These are phyloP conservation scores for Phylloboletellus chloephorus DNA, from an alignment of 1,284 basidiomycete species.

Conservation along the genomic window DNA sequence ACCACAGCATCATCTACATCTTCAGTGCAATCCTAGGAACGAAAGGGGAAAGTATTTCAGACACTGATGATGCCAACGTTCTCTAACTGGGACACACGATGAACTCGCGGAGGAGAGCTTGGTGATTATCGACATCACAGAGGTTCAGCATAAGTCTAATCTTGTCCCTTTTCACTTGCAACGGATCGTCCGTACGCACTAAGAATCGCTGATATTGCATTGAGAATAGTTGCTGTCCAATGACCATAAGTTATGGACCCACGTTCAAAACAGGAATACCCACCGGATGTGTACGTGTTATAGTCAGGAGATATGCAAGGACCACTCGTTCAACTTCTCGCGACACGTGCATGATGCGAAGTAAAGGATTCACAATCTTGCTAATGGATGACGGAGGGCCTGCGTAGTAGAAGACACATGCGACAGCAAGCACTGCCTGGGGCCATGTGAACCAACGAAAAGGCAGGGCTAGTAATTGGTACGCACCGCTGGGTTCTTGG, in stretches of 20 bases:
- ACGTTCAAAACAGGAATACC: constrained; percentile 26
- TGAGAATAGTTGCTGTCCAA: constrained; percentile 51
- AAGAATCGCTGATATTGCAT: constrained; percentile 62
- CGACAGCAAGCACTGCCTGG: constrained; percentile 72
- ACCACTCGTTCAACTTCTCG: constrained; percentile 70
- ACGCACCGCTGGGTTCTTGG: constrained; percentile 78
- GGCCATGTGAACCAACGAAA: not conserved
- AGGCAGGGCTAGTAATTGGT: not conserved
- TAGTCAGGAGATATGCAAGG: constrained; percentile 62
- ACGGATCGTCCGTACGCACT: constrained; percentile 61
- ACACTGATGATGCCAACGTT: not conserved
- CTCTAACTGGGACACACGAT: constrained; percentile 49
- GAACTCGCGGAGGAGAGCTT: constrained; percentile 72
- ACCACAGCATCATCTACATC: constrained; percentile 69
- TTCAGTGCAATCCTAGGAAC: constrained; percentile 65
- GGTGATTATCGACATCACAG: constrained; percentile 61
- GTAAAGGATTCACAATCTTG: constrained; percentile 60
- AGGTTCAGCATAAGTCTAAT: constrained; percentile 66
- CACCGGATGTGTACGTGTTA: constrained; percentile 61
- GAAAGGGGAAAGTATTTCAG: constrained; percentile 1
- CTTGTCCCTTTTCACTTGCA: constrained; percentile 66
- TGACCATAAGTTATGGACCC: constrained; percentile 3
- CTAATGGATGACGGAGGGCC: constrained; percentile 52
- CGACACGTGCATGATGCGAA: constrained; percentile 61
- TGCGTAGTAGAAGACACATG: constrained; percentile 70